Evolutionary conservation across 108 stramenopile species (phyloP).

Genomic region (Chaetoceros muelleri): DNA sequence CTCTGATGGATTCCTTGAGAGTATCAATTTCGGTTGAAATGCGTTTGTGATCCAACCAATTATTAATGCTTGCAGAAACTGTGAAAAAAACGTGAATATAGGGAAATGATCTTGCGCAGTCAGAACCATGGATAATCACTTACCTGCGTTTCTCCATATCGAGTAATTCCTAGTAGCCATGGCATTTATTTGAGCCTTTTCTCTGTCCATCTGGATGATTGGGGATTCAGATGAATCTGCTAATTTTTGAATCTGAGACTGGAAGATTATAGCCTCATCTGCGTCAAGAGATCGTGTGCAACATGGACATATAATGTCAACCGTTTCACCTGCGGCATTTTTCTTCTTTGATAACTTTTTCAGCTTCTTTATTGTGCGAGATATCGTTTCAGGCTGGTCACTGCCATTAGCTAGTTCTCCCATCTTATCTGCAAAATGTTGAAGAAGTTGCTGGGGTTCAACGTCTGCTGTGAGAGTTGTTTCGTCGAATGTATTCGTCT

Average conservation of each 20-base stretch:
- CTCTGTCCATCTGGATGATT: not conserved
- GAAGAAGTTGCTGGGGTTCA: slow-evolving; percentile 34
- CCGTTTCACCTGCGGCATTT: not conserved
- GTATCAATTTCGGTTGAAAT: not conserved
- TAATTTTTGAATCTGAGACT: not conserved
- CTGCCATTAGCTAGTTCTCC: not conserved
- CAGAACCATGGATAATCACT: not conserved
- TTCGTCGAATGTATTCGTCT: slow-evolving; percentile 7
- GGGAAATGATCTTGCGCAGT: not conserved
- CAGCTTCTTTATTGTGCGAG: slow-evolving; percentile 33
- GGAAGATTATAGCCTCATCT: not conserved
- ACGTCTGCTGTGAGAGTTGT: slow-evolving; percentile 3
- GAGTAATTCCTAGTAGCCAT: not conserved
- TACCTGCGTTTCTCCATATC: not conserved
- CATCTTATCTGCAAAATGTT: slow-evolving; percentile 21
- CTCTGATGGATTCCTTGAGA: not conserved
- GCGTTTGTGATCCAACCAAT: not conserved
- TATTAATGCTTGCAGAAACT: not conserved
- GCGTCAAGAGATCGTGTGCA: not conserved
- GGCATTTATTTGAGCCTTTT: not conserved
- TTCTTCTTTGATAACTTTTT: slow-evolving; percentile 36
- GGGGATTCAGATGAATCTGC: slow-evolving; percentile 1
- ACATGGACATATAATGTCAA: slow-evolving; percentile 1
- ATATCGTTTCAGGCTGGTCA: slow-evolving; percentile 25
- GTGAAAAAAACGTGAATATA: not conserved